phyloP scores from a whole-genome alignment of 2,329 filamentous ascomycete genomes.

The Penicillium sumatraense region DNA sequence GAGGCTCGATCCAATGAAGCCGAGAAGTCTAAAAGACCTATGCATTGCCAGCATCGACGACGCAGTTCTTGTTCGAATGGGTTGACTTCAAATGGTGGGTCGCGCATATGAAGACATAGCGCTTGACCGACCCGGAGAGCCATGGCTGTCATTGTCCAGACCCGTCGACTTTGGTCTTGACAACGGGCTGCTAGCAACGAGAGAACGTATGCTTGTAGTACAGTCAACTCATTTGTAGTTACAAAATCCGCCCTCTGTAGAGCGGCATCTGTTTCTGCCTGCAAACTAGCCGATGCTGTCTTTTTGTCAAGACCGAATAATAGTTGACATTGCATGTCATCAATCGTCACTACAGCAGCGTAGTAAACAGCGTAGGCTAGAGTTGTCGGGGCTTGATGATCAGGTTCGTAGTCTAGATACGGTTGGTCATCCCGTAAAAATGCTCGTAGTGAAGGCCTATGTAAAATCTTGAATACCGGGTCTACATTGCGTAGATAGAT shows the following conservation, averaged over 20 bases:
- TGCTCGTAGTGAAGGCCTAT: slow-evolving; percentile 32
- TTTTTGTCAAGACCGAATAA: slow-evolving; percentile 26
- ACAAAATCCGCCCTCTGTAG: slow-evolving; percentile 33
- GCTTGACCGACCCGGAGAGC: slow-evolving; percentile 38
- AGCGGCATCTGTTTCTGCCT: slow-evolving; percentile 29
- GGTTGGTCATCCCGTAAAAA: slow-evolving; percentile 30
- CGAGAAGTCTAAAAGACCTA: slow-evolving; percentile 35
- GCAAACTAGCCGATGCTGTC: slow-evolving; percentile 25
- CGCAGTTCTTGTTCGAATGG: slow-evolving; percentile 38
- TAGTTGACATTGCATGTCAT: slow-evolving; percentile 26
- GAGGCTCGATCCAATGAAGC: slow-evolving; percentile 36
- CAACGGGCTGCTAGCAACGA: slow-evolving; percentile 34
- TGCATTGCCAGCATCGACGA: slow-evolving; percentile 35
- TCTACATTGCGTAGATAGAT: slow-evolving; percentile 35
- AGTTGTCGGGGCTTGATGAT: slow-evolving; percentile 30
- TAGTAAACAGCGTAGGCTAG: slow-evolving; percentile 33
- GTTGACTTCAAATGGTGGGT: slow-evolving; percentile 33
- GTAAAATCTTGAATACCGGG: slow-evolving; percentile 38
- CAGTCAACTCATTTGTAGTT: slow-evolving; percentile 37
- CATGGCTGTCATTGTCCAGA: slow-evolving; percentile 40
- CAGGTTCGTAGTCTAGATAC: slow-evolving; percentile 36
- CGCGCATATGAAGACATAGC: slow-evolving; percentile 32
- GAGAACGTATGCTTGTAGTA: slow-evolving; percentile 38
- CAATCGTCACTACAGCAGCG: slow-evolving; percentile 30
- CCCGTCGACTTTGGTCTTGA: slow-evolving; percentile 37